Percentiles rank a stretch among this genome's conserved stretches.
phyloP scores from a whole-genome alignment of 345 rosid genomes.

The Syzygium aromaticum region DNA sequence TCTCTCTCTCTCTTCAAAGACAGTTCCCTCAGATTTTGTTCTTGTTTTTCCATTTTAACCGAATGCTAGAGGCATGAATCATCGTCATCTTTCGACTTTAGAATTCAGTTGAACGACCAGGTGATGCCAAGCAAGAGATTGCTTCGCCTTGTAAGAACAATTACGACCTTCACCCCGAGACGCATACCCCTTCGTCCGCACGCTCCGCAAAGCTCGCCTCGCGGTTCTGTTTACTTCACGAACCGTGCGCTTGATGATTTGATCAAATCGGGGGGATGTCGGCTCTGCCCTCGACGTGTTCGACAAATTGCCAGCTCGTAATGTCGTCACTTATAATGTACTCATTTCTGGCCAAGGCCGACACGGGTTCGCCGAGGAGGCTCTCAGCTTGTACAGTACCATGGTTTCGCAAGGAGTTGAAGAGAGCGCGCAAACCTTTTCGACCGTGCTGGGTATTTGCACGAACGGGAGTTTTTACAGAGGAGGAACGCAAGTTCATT shows the following conservation, averaged over 20 bases:
- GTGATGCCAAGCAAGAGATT: slow-evolving; percentile 25
- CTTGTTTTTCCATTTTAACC: neutral
- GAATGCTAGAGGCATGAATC: neutral
- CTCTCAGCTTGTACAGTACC: slow-evolving; percentile 34
- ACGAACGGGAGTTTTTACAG: slow-evolving; percentile 18
- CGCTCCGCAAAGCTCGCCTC: neutral
- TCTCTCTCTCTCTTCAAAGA: neutral
- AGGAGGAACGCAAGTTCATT: slow-evolving; percentile 65
- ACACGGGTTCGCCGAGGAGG: slow-evolving; percentile 22
- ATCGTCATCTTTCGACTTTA: neutral
- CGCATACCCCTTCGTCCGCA: slow-evolving; percentile 2
- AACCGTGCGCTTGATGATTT: slow-evolving; percentile 34
- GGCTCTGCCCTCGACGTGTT: slow-evolving; percentile 40
- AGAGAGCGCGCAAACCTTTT: slow-evolving; percentile 60
- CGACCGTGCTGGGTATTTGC: slow-evolving; percentile 63
- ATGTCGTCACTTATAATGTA: slow-evolving; percentile 59
- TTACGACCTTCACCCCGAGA: slow-evolving; percentile 20
- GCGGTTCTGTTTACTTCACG: slow-evolving; percentile 15
- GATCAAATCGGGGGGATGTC: slow-evolving; percentile 33
- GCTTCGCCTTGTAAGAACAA: slow-evolving; percentile 15
- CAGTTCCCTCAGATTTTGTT: neutral
- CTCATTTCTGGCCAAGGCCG: slow-evolving; percentile 49
- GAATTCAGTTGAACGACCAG: neutral
- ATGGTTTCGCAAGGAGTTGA: slow-evolving; percentile 43
- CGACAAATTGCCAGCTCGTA: slow-evolving; percentile 44